These are phyloP conservation scores for Curvularia sp. DNA, from an alignment of 2,329 filamentous ascomycete genomes.

Conservation along the genomic window DNA sequence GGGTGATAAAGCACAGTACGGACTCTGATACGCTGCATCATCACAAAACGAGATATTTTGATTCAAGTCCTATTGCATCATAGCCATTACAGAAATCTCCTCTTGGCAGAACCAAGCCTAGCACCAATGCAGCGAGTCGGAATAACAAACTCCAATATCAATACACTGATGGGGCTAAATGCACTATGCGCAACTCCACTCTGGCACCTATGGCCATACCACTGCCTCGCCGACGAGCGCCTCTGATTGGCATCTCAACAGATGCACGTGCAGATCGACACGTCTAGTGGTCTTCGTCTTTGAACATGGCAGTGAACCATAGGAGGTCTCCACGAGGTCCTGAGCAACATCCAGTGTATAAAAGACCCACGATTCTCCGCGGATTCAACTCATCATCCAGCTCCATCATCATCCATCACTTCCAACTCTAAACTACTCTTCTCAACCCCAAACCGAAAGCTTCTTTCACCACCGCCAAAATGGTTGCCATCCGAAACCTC, in stretches of 20 bases:
- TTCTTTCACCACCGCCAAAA: slow-evolving; percentile 11
- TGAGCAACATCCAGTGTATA: slow-evolving; percentile 8
- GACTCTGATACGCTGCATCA: neutral
- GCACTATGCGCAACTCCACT: neutral
- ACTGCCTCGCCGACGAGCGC: neutral
- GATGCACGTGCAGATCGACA: slow-evolving; percentile 9
- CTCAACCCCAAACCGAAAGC: neutral
- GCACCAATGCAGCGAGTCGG: neutral
- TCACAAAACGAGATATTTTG: neutral
- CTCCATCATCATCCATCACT: slow-evolving; percentile 13
- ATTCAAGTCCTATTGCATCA: neutral
- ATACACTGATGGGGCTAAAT: neutral
- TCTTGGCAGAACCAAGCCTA: neutral
- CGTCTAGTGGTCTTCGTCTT: neutral
- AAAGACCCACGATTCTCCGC: slow-evolving; percentile 5
- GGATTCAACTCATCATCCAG: slow-evolving; percentile 10
- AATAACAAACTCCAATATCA: slow-evolving; percentile 1
- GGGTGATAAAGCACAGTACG: neutral
- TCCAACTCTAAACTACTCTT: neutral
- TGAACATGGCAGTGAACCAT: neutral
- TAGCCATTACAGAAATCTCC: neutral
- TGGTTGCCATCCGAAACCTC: slow-evolving; percentile 27
- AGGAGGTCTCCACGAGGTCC: neutral
- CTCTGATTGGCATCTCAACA: slow-evolving; percentile 9
- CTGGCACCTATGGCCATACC: neutral